These are phyloP conservation scores for Podosphaera fusca DNA, from an alignment of 2,329 filamentous ascomycete species.

Conservation along the genomic window DNA sequence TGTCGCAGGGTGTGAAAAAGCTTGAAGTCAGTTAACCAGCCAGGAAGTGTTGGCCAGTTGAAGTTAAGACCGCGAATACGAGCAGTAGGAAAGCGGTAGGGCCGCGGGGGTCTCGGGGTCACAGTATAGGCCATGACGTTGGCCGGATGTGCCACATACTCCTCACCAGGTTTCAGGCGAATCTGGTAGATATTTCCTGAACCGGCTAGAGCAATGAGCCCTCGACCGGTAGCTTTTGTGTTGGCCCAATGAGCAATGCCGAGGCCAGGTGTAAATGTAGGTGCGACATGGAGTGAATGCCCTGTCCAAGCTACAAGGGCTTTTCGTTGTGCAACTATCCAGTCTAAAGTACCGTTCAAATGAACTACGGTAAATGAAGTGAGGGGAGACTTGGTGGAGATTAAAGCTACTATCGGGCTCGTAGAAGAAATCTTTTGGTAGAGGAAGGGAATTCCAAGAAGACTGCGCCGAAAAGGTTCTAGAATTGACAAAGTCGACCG, in stretches of 20 bases:
- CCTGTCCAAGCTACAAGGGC: conserved; percentile 94
- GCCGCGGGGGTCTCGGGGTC: conserved; percentile 46
- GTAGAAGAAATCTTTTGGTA: conserved; percentile 83
- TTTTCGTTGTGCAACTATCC: conserved; percentile 74
- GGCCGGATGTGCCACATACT: conserved; percentile 75
- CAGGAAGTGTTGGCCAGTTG: neutral
- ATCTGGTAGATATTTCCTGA: conserved; percentile 80
- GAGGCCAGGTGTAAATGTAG: conserved; percentile 51
- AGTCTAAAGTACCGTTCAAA: conserved; percentile 83
- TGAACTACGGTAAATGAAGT: conserved; percentile 75
- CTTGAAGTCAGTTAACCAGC: conserved; percentile 36
- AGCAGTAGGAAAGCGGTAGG: conserved; percentile 70
- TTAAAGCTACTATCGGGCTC: conserved; percentile 65
- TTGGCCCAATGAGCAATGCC: conserved; percentile 78
- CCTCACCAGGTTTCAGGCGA: conserved; percentile 57
- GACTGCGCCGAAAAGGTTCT: conserved; percentile 56
- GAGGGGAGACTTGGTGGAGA: conserved; percentile 66
- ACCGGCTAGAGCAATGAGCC: conserved; percentile 62
- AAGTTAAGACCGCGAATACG: conserved; percentile 24
- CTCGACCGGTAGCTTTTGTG: conserved; percentile 69
- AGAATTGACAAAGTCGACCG: conserved; percentile 76
- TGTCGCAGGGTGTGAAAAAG: conserved; percentile 53
- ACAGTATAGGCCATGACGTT: conserved; percentile 82
- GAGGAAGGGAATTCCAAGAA: conserved; percentile 76
- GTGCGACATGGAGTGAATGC: conserved; percentile 54